Evolutionary conservation across 2,329 filamentous ascomycete genomes (phyloP).

Genomic region (Paecilomyces fulvus): DNA sequence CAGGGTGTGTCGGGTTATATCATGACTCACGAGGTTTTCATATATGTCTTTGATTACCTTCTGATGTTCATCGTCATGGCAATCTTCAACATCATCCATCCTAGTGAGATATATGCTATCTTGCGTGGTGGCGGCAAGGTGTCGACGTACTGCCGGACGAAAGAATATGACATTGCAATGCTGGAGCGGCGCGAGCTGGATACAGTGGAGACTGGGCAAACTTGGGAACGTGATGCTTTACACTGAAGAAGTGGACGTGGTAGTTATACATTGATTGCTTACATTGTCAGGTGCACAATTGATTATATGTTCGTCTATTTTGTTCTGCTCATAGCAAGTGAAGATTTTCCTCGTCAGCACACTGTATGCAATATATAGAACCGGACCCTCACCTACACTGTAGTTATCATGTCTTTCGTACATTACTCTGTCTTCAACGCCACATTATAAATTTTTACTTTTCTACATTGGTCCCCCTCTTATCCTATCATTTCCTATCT

Average conservation of each 20-base stretch:
- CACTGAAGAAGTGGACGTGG: neutral
- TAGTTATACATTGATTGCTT: too few relatives aligned
- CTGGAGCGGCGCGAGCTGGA: neutral
- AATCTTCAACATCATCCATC: slow-evolving; percentile 11
- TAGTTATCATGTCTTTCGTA: too few relatives aligned
- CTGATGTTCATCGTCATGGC: slow-evolving; percentile 13
- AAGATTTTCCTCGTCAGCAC: too few relatives aligned
- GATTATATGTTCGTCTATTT: too few relatives aligned
- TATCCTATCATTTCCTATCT: too few relatives aligned
- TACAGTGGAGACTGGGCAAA: neutral
- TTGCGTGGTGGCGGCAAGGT: neutral
- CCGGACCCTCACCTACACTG: too few relatives aligned
- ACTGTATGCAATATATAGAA: too few relatives aligned
- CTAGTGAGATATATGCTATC: slow-evolving; percentile 9
- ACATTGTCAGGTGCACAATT: too few relatives aligned
- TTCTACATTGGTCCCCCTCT: too few relatives aligned
- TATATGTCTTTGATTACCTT: slow-evolving; percentile 16
- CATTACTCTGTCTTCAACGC: too few relatives aligned
- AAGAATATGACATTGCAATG: neutral
- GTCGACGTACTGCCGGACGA: neutral
- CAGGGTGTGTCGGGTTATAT: slow-evolving; percentile 13
- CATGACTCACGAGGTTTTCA: slow-evolving; percentile 11
- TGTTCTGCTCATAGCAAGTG: too few relatives aligned
- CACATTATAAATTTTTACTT: too few relatives aligned
- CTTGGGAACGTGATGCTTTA: neutral